Percentiles rank a stretch among this genome's conserved stretches.
Evolutionary conservation across 495 filamentous ascomycete genomes (phyloP).

Genomic region (Chaetomium fimeti): DNA sequence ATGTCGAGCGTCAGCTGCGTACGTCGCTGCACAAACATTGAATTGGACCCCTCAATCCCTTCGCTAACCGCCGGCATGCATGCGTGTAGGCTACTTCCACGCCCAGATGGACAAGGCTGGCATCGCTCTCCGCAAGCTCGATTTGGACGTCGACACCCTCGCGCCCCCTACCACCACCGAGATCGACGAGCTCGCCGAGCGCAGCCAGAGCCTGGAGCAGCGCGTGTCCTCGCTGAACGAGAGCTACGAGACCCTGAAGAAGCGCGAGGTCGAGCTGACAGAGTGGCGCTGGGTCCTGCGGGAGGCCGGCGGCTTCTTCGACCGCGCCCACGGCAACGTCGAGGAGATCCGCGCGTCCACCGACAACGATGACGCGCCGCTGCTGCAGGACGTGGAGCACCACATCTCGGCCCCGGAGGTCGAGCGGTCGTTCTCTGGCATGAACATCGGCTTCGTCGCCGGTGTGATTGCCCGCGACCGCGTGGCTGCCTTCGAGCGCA

Average conservation of each 20-base stretch:
- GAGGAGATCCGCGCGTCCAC: constrained; percentile 92
- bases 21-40: constrained; percentile 39
- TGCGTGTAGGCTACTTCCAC: constrained; percentile 74
- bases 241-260: constrained; percentile 97
- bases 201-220: constrained; percentile 87
- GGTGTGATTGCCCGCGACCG: constrained; percentile 93
- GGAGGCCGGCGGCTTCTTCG: constrained; percentile 95
- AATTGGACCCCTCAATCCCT: not conserved
- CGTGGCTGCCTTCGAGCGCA: constrained; percentile 92
- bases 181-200: constrained; percentile 92
- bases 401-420: constrained; percentile 70
- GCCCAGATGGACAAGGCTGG: constrained; percentile 88
- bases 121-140: constrained; percentile 77
- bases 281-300: constrained; percentile 97
- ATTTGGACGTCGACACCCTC: constrained; percentile 80
- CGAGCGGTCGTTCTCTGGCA: constrained; percentile 85
- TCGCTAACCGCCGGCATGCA: constrained; percentile 9
- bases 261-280: constrained; percentile 90
- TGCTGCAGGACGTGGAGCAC: constrained; percentile 85
- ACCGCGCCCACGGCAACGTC: constrained; percentile 89
- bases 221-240: constrained; percentile 88
- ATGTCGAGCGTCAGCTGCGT: constrained; percentile 97
- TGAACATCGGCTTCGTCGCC: constrained; percentile 99
- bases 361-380: constrained; percentile 80
- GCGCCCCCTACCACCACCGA: constrained; percentile 85